Evolutionary conservation across 2,329 filamentous ascomycete genomes (phyloP).

Genomic region (Penicillium palitans): DNA sequence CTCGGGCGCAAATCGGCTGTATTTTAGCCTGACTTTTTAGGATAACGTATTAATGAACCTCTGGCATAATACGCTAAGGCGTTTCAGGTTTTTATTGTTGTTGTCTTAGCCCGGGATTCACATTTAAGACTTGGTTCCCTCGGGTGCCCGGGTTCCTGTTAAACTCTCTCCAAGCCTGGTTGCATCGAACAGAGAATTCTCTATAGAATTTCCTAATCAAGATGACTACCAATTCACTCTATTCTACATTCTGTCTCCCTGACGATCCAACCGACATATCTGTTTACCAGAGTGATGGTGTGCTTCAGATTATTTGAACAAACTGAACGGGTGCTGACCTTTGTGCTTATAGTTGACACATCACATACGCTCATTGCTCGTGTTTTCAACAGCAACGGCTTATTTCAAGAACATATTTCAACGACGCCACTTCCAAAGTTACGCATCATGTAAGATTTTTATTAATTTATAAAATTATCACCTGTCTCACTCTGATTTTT

Average conservation of each 20-base stretch:
- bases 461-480: neutral
- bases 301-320: neutral
- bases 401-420: constrained; percentile 15
- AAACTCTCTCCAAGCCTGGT: neutral
- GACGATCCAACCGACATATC: neutral
- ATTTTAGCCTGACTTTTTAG: neutral
- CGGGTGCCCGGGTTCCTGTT: too few species aligned
- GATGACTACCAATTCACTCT: neutral
- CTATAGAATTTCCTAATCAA: too few species aligned
- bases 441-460: neutral
- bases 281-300: neutral
- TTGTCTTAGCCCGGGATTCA: neutral
- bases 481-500: neutral
- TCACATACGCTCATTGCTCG: neutral
- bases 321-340: neutral
- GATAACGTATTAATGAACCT: neutral
- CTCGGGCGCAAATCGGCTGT: neutral
- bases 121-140: too few species aligned
- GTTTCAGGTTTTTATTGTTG: neutral
- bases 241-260: neutral
- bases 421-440: neutral
- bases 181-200: neutral
- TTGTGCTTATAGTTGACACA: neutral
- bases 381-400: constrained; percentile 13
- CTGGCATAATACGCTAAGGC: neutral